Evolutionary conservation across 495 filamentous ascomycete species (phyloP).

Genomic region (Podospora bellae-mahoneyi): DNA sequence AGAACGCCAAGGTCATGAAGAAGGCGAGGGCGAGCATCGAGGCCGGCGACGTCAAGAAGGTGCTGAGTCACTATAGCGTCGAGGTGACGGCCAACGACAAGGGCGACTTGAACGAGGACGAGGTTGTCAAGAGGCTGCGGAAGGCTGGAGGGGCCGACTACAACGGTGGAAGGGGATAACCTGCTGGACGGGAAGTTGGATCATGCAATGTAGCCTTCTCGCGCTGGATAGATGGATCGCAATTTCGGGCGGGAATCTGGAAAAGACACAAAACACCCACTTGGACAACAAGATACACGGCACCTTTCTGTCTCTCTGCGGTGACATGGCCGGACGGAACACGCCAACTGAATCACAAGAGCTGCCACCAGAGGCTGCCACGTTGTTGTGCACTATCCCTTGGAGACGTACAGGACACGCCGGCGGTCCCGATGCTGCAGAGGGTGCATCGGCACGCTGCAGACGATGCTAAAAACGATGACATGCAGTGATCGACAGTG

Average conservation of each 20-base stretch:
- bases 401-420: neutral
- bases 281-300: neutral
- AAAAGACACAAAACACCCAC: too few species aligned
- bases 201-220: neutral
- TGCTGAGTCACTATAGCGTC: conserved; percentile 52
- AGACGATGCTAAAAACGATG: neutral
- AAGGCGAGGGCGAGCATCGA: conserved; percentile 58
- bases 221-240: neutral
- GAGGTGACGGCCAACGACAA: conserved; percentile 51
- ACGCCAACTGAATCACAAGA: neutral
- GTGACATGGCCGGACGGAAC: neutral
- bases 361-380: neutral
- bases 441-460: neutral
- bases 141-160: conserved; percentile 59
- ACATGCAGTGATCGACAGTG: neutral
- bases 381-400: neutral
- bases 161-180: conserved; percentile 54
- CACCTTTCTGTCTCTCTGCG: neutral
- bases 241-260: neutral
- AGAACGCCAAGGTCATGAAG: conserved; percentile 54
- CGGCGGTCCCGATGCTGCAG: neutral
- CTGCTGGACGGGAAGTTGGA: neutral
- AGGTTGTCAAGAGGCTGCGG: conserved; percentile 48
- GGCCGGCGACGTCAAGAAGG: conserved; percentile 54
- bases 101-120: conserved; percentile 51